Percentiles rank a stretch among this genome's conserved stretches.
Conservation (phyloP, 2,329 filamentous ascomycete genomes). For the Aspergillus alliaceus region DNA sequence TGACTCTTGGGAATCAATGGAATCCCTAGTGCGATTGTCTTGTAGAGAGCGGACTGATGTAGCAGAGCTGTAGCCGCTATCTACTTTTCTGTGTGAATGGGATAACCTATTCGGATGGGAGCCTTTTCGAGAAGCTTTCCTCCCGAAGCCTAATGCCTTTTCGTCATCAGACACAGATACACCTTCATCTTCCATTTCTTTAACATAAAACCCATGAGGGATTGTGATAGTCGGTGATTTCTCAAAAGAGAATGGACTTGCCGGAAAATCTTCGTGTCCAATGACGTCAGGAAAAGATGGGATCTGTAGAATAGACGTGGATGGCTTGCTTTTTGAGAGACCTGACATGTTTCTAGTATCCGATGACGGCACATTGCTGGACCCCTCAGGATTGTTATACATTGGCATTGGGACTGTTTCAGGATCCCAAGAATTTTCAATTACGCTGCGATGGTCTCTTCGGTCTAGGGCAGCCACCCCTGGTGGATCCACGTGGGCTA, state of each 20-base stretch:
- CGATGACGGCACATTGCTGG: background rate
- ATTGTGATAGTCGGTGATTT: constrained; percentile 28
- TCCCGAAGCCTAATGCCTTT: constrained; percentile 5
- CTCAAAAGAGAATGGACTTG: constrained; percentile 22
- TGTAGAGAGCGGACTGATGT: constrained; percentile 32
- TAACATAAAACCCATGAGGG: constrained; percentile 9
- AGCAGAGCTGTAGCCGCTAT: constrained; percentile 42
- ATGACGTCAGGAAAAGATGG: background rate
- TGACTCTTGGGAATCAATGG: constrained; percentile 28
- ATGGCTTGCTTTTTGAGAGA: background rate
- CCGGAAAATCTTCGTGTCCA: background rate
- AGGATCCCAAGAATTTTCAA: background rate
- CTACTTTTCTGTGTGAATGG: constrained; percentile 31
- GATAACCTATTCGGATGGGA: constrained; percentile 18
- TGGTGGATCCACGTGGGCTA: background rate
- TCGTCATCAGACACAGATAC: constrained; percentile 22
- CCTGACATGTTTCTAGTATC: background rate
- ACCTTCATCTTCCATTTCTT: constrained; percentile 19
- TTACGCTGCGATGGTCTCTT: background rate
- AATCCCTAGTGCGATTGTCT: constrained; percentile 22
- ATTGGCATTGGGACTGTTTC: background rate
- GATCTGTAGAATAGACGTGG: background rate
- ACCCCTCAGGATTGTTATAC: background rate
- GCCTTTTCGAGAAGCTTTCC: constrained; percentile 13
- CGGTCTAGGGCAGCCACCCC: background rate